Percentiles rank a stretch among this genome's conserved stretches.
Conservation (phyloP, 2,329 filamentous ascomycete genomes). For the Monosporascus sp. region DNA sequence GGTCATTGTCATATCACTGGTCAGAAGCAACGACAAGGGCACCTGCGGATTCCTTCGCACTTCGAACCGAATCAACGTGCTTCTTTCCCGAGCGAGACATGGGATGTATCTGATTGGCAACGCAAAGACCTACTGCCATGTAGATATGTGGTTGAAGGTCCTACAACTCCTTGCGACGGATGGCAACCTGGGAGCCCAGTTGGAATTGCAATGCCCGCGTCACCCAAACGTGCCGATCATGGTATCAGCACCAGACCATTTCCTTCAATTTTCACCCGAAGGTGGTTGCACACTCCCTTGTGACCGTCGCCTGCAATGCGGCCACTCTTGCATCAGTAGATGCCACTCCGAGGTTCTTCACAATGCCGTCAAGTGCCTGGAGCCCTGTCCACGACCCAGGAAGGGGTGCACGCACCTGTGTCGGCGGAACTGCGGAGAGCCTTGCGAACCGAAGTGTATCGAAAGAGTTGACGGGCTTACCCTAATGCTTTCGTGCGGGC, state of each 20-base stretch:
- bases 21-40: constrained; percentile 57
- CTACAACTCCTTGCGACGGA: constrained; percentile 41
- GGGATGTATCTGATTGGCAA: constrained; percentile 71
- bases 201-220: constrained; percentile 55
- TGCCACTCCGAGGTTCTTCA: constrained; percentile 46
- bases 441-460: constrained; percentile 33
- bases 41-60: constrained; percentile 62
- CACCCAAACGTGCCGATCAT: constrained; percentile 48
- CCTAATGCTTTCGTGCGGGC: constrained; percentile 36
- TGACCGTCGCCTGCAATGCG: constrained; percentile 40
- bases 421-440: constrained; percentile 35
- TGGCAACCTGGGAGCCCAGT: constrained; percentile 40
- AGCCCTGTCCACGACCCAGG: constrained; percentile 36
- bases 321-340: constrained; percentile 38
- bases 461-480: constrained; percentile 23
- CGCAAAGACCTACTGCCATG: constrained; percentile 45
- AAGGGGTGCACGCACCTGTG: constrained; percentile 41
- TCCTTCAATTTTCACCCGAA: constrained; percentile 51
- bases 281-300: constrained; percentile 54
- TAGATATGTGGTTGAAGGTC: constrained; percentile 61
- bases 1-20: constrained; percentile 63
- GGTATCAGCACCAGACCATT: constrained; percentile 52
- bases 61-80: constrained; percentile 63
- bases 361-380: constrained; percentile 37
- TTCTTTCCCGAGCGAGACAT: constrained; percentile 60